These are phyloP conservation scores for Saccharomycopsis javanensis DNA, from an alignment of 805 yeast species.

Conservation along the genomic window DNA sequence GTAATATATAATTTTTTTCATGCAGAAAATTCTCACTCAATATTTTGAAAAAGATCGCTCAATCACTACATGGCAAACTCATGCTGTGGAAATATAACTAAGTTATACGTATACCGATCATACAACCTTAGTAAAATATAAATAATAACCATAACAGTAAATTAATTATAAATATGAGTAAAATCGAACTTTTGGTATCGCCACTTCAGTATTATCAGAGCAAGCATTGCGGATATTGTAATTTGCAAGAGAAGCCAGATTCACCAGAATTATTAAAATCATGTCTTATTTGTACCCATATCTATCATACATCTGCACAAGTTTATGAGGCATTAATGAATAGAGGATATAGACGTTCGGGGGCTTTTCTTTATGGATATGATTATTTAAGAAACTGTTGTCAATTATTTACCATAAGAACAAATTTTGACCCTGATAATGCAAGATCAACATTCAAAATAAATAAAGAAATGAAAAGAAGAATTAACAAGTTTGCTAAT, in stretches of 20 bases:
- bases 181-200: neutral
- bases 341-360: slow-evolving; percentile 73
- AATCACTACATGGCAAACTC: no score
- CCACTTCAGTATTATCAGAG: slow-evolving; percentile 3
- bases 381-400: slow-evolving; percentile 72
- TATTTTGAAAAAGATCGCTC: no score
- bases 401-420: slow-evolving; percentile 66
- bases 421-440: slow-evolving; percentile 27
- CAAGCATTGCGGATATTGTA: slow-evolving; percentile 15
- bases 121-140: no score
- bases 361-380: slow-evolving; percentile 52
- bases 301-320: slow-evolving; percentile 17
- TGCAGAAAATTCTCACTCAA: no score
- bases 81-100: no score
- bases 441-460: slow-evolving; percentile 31
- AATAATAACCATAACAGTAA: neutral
- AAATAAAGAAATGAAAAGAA: slow-evolving; percentile 57
- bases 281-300: slow-evolving; percentile 6
- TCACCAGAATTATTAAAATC: neutral
- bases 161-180: neutral
- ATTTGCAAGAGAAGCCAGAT: slow-evolving; percentile 1
- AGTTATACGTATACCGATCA: no score
- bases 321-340: slow-evolving; percentile 61
- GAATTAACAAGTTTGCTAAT: slow-evolving; percentile 49
- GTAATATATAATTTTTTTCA: no score